Evolutionary conservation across 495 filamentous ascomycete genomes (phyloP), one percentile per base, ranked within the genome.

Genomic region (Lichina pygmaea): DNA sequence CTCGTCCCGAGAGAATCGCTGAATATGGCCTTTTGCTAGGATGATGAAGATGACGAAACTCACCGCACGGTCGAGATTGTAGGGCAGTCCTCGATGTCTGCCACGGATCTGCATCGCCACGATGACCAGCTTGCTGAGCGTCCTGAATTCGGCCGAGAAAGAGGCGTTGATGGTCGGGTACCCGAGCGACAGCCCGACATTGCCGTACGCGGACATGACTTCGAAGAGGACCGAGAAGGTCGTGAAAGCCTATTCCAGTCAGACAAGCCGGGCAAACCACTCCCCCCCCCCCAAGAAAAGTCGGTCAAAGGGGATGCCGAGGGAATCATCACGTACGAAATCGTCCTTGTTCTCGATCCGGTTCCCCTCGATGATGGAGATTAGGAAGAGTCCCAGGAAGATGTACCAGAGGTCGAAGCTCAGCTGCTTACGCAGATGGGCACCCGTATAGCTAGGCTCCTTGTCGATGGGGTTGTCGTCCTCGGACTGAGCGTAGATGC

Each of bases 401-500:
- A 95, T 78, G 56, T 80, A 94, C 84, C 86, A 93, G 53, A 95
- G 55, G 59, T 95, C 86, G 58, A 93, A 94, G 47, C 80, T 82
- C 10, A 95, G 70, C 58, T 95, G 86, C 39, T 75, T 73, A 8
- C 84, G 77, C 52, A 94, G 68, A 66, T 95, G 86, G 36, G 79
- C 70, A 10, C 81, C 78, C 45, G 94, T 75, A 52, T 93, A 94
- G 48, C 72, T 83, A 31, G 78, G 70, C 36, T 78, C 72, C 30
- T 62, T 61, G 10, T 39, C 36, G 36, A 15, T 15, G 10, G 11
- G 10, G 33, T 64, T 59, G n/a, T 75, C 67, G 8, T 51, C 50
- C 0, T 63, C 56, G 2, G 69, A 66, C 6, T 72, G 66, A 0
- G 61, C 59, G 53, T 81, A 94, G 16, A 95, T 71, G 2, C 86